phyloP scores from a whole-genome alignment of 202 grass and related monocot genomes.

The Miscanthus sacchariflorus region DNA sequence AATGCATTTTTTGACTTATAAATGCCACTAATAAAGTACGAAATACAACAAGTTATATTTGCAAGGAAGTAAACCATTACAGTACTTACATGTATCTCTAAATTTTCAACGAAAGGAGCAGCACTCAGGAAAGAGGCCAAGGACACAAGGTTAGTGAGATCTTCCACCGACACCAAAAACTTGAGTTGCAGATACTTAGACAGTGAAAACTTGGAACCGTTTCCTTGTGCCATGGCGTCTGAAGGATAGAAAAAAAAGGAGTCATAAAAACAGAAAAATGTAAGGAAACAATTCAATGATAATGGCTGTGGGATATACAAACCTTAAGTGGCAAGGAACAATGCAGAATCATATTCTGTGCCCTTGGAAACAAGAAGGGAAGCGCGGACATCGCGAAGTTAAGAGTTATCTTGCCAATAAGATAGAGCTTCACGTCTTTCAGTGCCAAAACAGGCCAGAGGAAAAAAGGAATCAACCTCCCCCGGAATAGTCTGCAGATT shows the following conservation, averaged over 20 bases:
- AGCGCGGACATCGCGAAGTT: background rate
- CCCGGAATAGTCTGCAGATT: background rate
- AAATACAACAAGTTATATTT: background rate
- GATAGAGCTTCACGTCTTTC: background rate
- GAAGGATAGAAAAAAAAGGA: background rate
- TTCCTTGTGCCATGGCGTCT: background rate
- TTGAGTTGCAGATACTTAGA: background rate
- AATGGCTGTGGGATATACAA: background rate
- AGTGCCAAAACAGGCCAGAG: background rate
- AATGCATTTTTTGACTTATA: background rate
- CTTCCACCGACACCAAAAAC: background rate
- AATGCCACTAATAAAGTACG: background rate
- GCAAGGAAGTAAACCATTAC: background rate
- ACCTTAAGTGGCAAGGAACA: background rate
- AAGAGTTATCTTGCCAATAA: background rate
- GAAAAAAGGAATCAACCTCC: background rate
- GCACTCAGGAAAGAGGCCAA: background rate
- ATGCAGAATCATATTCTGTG: background rate
- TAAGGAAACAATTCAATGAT: background rate
- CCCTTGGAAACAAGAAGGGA: background rate
- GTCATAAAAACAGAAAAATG: no score
- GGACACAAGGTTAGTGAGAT: background rate
- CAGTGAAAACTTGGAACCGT: background rate
- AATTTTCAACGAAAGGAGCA: conserved; percentile 7
- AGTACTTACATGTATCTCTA: conserved; percentile 18